Percentiles rank a stretch among this genome's conserved stretches.
Evolutionary conservation across 371 early-diverging fungal genomes (phyloP).

Genomic region (Apophysomyces trapeziformis): DNA sequence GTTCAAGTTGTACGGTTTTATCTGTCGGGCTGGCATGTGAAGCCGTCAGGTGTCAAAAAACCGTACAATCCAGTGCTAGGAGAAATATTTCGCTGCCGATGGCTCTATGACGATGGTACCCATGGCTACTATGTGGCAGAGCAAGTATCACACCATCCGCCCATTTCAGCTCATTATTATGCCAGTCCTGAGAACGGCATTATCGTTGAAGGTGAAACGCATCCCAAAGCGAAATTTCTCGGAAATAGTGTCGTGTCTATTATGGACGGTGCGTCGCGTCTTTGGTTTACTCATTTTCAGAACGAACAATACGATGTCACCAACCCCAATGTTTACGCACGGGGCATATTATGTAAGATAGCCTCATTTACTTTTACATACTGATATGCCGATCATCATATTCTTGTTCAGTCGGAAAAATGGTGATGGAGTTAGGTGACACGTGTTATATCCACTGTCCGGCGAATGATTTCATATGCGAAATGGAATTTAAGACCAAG

Average conservation of each 20-base stretch:
- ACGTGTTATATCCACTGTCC: constrained; percentile 71
- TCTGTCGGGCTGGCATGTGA: constrained; percentile 96
- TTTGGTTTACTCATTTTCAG: constrained; percentile 64
- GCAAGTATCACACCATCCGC: constrained; percentile 98
- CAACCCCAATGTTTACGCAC: constrained; percentile 93
- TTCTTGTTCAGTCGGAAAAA: constrained; percentile 77
- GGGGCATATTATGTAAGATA: constrained; percentile 72
- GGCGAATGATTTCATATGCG: constrained; percentile 75
- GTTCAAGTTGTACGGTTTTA: constrained; percentile 88
- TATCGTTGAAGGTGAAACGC: constrained; percentile 80
- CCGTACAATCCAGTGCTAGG: constrained; percentile 97
- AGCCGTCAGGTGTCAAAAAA: constrained; percentile 96
- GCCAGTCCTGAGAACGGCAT: constrained; percentile 84
- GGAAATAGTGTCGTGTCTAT: constrained; percentile 93
- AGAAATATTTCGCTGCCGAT: constrained; percentile 88
- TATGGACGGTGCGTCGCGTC: constrained; percentile 79
- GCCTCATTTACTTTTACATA: too few species aligned
- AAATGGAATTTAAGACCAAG: constrained; percentile 92
- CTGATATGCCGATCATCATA: too few species aligned
- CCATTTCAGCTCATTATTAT: constrained; percentile 88
- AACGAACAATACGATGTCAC: constrained; percentile 81
- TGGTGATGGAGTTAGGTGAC: constrained; percentile 94
- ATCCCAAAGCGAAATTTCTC: constrained; percentile 88
- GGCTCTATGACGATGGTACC: constrained; percentile 72
- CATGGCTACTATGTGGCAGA: constrained; percentile 88